phyloP scores from a whole-genome alignment of 768 basidiomycete genomes.

The Trametes gibbosa region DNA sequence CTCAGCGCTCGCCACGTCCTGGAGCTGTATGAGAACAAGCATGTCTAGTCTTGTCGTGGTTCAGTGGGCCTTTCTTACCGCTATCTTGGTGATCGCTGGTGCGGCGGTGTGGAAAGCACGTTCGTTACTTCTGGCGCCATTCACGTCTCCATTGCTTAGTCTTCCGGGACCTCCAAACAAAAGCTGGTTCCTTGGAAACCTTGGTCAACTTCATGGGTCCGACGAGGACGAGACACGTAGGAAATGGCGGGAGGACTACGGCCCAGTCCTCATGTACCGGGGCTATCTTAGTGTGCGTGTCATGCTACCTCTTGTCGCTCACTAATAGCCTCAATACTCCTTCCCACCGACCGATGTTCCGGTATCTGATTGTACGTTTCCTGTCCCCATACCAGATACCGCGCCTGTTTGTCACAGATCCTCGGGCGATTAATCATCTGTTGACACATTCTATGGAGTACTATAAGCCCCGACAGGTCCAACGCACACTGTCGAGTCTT shows the following conservation, averaged over 20 bases:
- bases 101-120: neutral
- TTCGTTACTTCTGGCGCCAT: neutral
- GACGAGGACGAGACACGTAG: neutral
- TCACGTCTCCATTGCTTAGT: too few relatives aligned
- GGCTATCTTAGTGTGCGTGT: conserved; percentile 2
- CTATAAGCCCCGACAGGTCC: conserved; percentile 48
- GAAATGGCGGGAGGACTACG: neutral
- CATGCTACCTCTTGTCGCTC: too few relatives aligned
- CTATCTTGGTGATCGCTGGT: neutral
- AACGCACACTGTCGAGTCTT: conserved; percentile 39
- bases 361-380: too few relatives aligned
- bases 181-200: too few relatives aligned
- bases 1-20: too few relatives aligned
- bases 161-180: too few relatives aligned
- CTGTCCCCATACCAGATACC: neutral
- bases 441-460: conserved; percentile 57
- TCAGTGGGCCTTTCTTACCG: neutral
- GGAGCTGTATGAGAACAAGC: neutral
- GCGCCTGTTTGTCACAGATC: conserved; percentile 38
- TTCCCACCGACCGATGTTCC: too few relatives aligned
- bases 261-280: too few relatives aligned
- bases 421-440: conserved; percentile 63
- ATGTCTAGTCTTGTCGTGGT: neutral
- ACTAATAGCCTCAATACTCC: too few relatives aligned
- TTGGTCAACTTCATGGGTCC: neutral